Conservation (phyloP, 345 rosid species). For the Salix koriyanagi region DNA sequence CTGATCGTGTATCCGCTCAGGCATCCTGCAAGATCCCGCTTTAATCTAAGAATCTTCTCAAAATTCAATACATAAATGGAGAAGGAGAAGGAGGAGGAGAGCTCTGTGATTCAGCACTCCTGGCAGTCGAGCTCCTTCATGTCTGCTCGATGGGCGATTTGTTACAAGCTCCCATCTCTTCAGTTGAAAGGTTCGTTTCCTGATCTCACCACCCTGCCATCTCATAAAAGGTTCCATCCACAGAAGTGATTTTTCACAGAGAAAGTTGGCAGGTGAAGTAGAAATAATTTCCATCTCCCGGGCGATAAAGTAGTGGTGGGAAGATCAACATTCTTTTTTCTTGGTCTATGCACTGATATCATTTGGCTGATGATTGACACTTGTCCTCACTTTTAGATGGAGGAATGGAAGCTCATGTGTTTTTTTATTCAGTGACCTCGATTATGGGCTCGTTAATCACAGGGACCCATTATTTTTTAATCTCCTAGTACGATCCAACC, state of each 20-base stretch:
- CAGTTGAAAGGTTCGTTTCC: neutral
- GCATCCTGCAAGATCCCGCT: too few relatives aligned
- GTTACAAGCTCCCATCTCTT: too few relatives aligned
- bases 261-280: neutral
- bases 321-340: constrained; percentile 1
- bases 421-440: constrained; percentile 3
- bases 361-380: constrained; percentile 41
- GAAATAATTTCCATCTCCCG: neutral
- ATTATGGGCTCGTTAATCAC: neutral
- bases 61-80: too few relatives aligned
- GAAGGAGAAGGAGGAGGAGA: too few relatives aligned
- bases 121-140: too few relatives aligned
- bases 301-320: neutral
- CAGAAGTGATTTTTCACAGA: neutral
- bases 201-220: neutral
- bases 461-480: neutral
- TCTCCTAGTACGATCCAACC: constrained; percentile 1
- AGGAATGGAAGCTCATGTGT: neutral
- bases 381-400: constrained; percentile 22
- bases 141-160: too few relatives aligned
- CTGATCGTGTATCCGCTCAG: too few relatives aligned
- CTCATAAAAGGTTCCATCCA: neutral
- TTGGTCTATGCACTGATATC: constrained; percentile 14
- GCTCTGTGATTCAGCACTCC: too few relatives aligned
- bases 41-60: too few relatives aligned